phyloP scores from a whole-genome alignment of 140 eudicot genomes.

The Erigeron philadelphicus region DNA sequence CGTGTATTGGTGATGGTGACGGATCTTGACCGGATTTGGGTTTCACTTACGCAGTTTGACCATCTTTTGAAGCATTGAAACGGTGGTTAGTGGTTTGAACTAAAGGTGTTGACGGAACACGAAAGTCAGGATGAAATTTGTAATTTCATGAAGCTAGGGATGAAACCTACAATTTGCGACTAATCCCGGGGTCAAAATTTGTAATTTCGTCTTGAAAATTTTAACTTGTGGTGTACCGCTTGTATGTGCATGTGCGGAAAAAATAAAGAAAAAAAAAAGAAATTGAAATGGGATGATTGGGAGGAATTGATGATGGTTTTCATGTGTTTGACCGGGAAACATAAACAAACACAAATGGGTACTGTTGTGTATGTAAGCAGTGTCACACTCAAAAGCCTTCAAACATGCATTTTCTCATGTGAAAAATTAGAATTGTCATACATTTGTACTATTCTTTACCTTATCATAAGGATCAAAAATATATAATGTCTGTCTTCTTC shows the following conservation, averaged over 20 bases:
- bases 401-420: constrained; percentile 38
- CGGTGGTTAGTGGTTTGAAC: no score
- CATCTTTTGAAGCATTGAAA: no score
- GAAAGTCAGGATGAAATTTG: no score
- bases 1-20: no score
- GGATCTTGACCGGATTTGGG: no score
- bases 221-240: background rate
- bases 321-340: constrained; percentile 33
- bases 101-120: no score
- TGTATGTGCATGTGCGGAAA: background rate
- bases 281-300: background rate
- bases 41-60: no score
- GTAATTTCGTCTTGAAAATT: background rate
- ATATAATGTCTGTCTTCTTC: constrained; percentile 30
- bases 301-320: constrained; percentile 24
- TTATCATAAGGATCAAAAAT: constrained; percentile 27
- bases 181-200: background rate
- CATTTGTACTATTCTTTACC: constrained; percentile 35
- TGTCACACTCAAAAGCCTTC: constrained; percentile 36
- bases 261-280: background rate
- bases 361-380: constrained; percentile 37
- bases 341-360: constrained; percentile 34
- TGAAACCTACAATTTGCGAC: no score
- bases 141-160: no score
- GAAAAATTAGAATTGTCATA: constrained; percentile 38